Percentiles rank a stretch among this genome's conserved stretches.
phyloP scores from a whole-genome alignment of 2,329 filamentous ascomycete genomes.

The Botrytis fabae region DNA sequence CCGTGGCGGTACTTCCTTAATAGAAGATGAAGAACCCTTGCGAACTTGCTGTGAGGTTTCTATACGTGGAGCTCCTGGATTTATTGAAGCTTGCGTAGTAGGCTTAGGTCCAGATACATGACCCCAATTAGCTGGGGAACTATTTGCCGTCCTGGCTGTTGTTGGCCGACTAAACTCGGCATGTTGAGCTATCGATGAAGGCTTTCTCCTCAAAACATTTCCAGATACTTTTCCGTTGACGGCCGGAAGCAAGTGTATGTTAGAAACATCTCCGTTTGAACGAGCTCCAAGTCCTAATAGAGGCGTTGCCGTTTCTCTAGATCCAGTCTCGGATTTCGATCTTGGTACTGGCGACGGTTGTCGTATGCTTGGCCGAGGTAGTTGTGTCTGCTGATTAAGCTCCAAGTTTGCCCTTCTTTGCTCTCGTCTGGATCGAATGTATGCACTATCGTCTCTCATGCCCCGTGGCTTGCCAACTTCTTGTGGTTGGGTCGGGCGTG shows the following conservation, averaged over 20 bases:
- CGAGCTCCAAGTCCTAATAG: constrained; percentile 35
- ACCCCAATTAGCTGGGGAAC: constrained; percentile 30
- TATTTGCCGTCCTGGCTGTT: constrained; percentile 33
- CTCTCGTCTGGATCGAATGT: constrained; percentile 38
- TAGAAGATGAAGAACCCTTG: constrained; percentile 28
- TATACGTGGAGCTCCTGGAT: not conserved
- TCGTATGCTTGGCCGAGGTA: constrained; percentile 33
- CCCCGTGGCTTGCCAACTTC: constrained; percentile 26
- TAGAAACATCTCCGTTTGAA: constrained; percentile 22
- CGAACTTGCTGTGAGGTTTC: constrained; percentile 42
- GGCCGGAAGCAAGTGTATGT: constrained; percentile 24
- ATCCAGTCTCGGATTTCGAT: constrained; percentile 28
- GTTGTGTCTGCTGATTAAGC: constrained; percentile 28
- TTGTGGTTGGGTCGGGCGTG: constrained; percentile 31
- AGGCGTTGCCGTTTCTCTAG: constrained; percentile 28
- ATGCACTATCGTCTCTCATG: constrained; percentile 47
- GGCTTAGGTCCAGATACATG: constrained; percentile 27
- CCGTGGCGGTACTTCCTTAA: constrained; percentile 43
- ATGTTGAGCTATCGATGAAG: constrained; percentile 49
- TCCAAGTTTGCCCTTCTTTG: constrained; percentile 26
- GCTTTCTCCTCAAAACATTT: constrained; percentile 53
- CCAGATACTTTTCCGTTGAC: constrained; percentile 41
- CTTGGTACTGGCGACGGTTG: constrained; percentile 30
- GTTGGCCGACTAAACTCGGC: constrained; percentile 26
- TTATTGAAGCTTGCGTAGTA: not conserved